Conservation (phyloP, 2,329 filamentous ascomycete genomes). For the Uncinocarpus reesii region DNA sequence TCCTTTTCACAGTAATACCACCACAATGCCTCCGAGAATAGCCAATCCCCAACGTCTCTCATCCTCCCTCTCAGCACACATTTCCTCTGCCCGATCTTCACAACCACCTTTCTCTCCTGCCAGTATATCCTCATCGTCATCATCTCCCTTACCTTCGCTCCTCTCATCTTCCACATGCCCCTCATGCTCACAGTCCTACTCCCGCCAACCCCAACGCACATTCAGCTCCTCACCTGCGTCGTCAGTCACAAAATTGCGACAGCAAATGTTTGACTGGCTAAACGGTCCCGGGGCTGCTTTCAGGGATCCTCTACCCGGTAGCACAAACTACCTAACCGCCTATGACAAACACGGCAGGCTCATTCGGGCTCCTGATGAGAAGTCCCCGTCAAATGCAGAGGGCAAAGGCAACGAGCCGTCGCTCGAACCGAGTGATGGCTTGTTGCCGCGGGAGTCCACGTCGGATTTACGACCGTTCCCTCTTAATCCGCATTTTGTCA, state of each 20-base stretch:
- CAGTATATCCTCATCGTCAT: slow-evolving; percentile 7
- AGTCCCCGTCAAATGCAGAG: slow-evolving; percentile 14
- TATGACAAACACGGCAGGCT: slow-evolving; percentile 44
- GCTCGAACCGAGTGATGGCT: not conserved
- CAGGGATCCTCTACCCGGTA: slow-evolving; percentile 39
- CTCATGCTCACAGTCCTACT: slow-evolving; percentile 11
- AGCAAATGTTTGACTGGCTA: slow-evolving; percentile 38
- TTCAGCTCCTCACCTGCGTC: slow-evolving; percentile 9
- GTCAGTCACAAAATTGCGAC: slow-evolving; percentile 36
- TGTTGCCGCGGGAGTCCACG: slow-evolving; percentile 1
- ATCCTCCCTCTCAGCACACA: slow-evolving; percentile 21
- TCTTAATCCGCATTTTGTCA: slow-evolving; percentile 59
- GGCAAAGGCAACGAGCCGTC: slow-evolving; percentile 22
- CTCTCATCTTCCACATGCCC: not conserved
- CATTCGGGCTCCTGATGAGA: slow-evolving; percentile 25
- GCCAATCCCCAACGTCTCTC: slow-evolving; percentile 26
- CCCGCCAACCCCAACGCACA: slow-evolving; percentile 16
- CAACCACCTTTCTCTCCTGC: slow-evolving; percentile 16
- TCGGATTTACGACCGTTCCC: slow-evolving; percentile 54
- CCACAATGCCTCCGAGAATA: slow-evolving; percentile 34
- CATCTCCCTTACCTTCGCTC: slow-evolving; percentile 19
- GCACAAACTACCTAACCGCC: slow-evolving; percentile 47
- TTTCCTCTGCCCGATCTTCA: slow-evolving; percentile 24
- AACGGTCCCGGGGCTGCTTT: slow-evolving; percentile 44
- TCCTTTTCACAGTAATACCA: not conserved